Evolutionary conservation across 2,329 filamentous ascomycete genomes (phyloP), one percentile per base, ranked within the genome.

Genomic region (Ceratocystis ficicola): DNA sequence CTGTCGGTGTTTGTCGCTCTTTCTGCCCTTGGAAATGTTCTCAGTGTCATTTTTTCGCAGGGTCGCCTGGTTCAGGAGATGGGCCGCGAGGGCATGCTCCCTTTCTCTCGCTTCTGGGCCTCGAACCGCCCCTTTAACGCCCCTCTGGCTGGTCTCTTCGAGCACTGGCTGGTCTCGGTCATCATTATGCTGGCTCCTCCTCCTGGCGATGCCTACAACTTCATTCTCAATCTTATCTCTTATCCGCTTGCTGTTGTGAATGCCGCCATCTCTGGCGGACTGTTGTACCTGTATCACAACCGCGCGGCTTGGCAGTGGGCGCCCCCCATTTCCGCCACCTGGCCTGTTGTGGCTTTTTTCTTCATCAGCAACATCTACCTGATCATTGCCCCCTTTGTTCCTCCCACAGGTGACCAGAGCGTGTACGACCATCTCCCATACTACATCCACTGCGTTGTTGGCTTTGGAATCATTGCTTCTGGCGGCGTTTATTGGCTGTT

Each of bases 41-140:
- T 88, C 60, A 82, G 79, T 66, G 84, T 87, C 68, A 87, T 87
- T 68, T 88, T 88, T 74, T 85, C 85, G 0, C 84, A 87, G 73
- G 84, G 84, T 5, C 80, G 85, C 64, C 75, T 87, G 4, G 84
- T 85, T 0, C 85, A 86, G 73, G 84, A 86, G 72, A 79, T 87
- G 17, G 85, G 83, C 3, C 81, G 83, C 10, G 85, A 87, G 73
- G 85, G 84, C 32, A 78, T 87, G n/a, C 74, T 88, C 1, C 85
- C 85, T 0, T 85, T 82, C 66, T 84, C 83, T 0, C 75, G 77
- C 0, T 76, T 87, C 69, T 87, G 82, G 78, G 84, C 84, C 12
- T 84, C 81, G 73, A 87, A 84, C 73, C 78, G 80, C 59, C 85
- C 85, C 0, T 83, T 85, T 71, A 84, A 84, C 70, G 83, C 83